These are phyloP conservation scores for Neurospora sp. DNA, from an alignment of 495 filamentous ascomycete species.

Conservation along the genomic window DNA sequence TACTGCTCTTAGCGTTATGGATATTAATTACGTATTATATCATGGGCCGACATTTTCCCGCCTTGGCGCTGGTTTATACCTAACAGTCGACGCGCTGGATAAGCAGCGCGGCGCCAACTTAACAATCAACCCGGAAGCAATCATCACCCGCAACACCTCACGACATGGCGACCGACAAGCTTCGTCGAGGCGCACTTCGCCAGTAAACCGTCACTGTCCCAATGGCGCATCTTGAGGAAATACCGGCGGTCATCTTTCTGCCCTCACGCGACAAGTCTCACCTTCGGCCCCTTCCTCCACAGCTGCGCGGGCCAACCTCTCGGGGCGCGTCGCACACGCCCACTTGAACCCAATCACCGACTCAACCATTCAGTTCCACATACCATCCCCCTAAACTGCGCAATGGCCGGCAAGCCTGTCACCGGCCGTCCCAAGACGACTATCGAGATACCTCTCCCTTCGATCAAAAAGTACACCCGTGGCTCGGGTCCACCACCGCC, in stretches of 20 bases:
- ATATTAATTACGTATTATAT: not conserved
- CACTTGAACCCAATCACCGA: not conserved
- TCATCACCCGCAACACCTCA: not conserved
- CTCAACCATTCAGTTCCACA: not conserved
- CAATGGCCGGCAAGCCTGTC: conserved; percentile 4
- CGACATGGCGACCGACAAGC: not conserved
- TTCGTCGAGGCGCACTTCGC: not conserved
- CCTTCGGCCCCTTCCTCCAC: not conserved
- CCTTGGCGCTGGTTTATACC: not conserved
- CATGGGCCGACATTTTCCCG: not conserved
- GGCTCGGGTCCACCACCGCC: conserved; percentile 29
- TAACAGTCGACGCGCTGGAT: not conserved
- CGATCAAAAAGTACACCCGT: conserved; percentile 22
- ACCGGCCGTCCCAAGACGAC: conserved; percentile 4
- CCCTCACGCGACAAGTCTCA: not conserved
- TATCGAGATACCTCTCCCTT: conserved; percentile 27
- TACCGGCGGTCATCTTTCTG: not conserved
- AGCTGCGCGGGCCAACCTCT: not conserved
- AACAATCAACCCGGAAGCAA: not conserved
- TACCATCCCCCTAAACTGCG: not conserved
- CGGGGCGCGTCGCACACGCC: not conserved
- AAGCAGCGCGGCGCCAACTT: not conserved
- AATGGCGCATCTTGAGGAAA: not conserved
- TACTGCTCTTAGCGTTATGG: not conserved
- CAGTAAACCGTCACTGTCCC: not conserved